Base-by-base conservation (phyloP, 495 filamentous ascomycete genomes). In the Penicillium pancosmium region DNA sequence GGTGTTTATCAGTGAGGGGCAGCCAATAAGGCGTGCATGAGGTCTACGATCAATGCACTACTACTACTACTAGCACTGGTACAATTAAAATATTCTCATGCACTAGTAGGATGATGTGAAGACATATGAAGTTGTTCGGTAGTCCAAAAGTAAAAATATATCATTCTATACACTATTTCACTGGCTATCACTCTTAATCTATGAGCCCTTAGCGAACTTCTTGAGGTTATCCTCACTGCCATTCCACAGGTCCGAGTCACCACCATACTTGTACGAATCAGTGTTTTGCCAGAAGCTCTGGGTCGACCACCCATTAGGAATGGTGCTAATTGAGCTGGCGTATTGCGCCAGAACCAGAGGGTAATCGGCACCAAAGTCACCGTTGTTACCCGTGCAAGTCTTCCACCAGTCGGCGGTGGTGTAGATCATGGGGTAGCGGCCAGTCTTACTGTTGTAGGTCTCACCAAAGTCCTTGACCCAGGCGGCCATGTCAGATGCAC, bases 401-500 rank as follows among this genome's bases (percentile, higher is more conserved):
- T 62, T 69, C 86, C 86, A 88, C 86, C 85, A 88, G 56, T 78
- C 78, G 16, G 81, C 78, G 19, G 80, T 86, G 21, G 79, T 80
- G 61, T 88, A 88, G 27, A 89, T 75, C 63, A 89, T 76, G 1
- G 86, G 86, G 53, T 83, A 84, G 1, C 82, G 74, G 5, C 75
- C 71, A 4, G 83, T 85, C 33, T 62, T 69, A 41, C 62, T 40
- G 35, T 84, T 73, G 50, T 88, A 88, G 3, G 75, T 80, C 38
- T 82, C 69, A 51, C 81, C 82, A 60, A 89, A 89, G 54, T 81
- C 78, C 51, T 71, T 63, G 71, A 88, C 81, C 85, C 85, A 89
- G 19, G 73, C 64, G 0, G 86, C 81, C 79, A 87, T 88, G n/a
- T 65, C 72, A 12, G 75, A 71, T 0, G 69, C 43, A 16, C 72